Evolutionary conservation across 108 stramenopile genomes (phyloP).

Genomic region (Tribonema minus): DNA sequence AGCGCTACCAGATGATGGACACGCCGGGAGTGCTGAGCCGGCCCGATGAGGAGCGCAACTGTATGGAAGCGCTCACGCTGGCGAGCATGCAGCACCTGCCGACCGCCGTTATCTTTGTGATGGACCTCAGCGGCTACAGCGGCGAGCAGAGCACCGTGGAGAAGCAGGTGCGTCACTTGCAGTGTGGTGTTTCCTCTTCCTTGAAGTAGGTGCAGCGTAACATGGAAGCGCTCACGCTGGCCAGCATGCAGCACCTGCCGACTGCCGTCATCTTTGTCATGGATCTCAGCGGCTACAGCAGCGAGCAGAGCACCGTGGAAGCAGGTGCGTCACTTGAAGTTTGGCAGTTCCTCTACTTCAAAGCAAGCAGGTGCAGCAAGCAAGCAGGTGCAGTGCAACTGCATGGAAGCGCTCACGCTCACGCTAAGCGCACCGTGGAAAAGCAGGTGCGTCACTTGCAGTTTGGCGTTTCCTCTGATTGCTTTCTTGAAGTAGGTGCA

Average conservation of each 20-base stretch:
- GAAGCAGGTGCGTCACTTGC: constrained; percentile 23
- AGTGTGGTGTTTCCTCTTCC: not conserved
- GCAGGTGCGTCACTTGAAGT: constrained; percentile 4
- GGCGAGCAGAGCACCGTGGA: constrained; percentile 74
- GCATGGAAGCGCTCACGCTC: constrained; percentile 87
- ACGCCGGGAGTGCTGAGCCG: constrained; percentile 81
- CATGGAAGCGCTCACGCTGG: constrained; percentile 91
- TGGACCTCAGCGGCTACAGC: constrained; percentile 82
- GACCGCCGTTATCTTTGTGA: constrained; percentile 92
- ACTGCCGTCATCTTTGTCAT: constrained; percentile 95
- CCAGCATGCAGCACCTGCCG: constrained; percentile 87
- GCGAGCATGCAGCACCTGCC: constrained; percentile 91
- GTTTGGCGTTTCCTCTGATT: not conserved
- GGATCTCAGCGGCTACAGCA: constrained; percentile 82
- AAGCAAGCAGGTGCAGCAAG: not conserved
- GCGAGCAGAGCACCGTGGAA: constrained; percentile 72
- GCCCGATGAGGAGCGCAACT: constrained; percentile 73
- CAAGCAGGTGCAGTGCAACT: constrained; percentile 67
- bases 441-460: constrained; percentile 5
- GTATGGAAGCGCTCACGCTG: constrained; percentile 91
- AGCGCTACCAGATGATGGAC: constrained; percentile 76
- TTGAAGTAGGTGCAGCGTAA: constrained; percentile 66
- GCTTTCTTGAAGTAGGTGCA: constrained; percentile 19
- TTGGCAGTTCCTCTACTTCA: not conserved
- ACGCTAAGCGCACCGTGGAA: constrained; percentile 58